phyloP scores from a whole-genome alignment of 257 asterid species.

The Linaria vulgaris region DNA sequence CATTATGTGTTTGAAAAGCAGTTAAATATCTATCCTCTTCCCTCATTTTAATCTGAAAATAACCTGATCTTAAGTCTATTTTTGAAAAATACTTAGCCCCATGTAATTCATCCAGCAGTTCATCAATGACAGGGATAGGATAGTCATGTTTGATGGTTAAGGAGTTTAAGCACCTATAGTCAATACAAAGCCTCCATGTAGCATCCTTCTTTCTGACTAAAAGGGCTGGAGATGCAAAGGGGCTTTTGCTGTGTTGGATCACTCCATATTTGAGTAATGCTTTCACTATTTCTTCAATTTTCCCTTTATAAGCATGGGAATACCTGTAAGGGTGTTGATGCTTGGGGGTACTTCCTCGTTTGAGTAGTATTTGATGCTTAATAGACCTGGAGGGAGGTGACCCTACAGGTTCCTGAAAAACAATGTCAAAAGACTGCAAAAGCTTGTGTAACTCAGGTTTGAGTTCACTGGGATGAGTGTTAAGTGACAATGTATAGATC shows the following conservation, averaged over 20 bases:
- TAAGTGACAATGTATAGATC: too few relatives aligned
- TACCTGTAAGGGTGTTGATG: not conserved
- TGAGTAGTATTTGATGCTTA: too few relatives aligned
- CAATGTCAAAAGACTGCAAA: too few relatives aligned
- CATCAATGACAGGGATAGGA: too few relatives aligned
- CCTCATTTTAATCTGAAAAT: constrained; percentile 13
- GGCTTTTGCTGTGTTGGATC: not conserved
- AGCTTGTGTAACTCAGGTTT: too few relatives aligned
- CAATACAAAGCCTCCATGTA: not conserved
- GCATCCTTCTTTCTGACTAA: constrained; percentile 17
- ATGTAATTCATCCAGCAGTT: too few relatives aligned
- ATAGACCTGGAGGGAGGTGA: too few relatives aligned
- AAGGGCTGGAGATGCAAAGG: not conserved
- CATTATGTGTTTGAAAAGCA: not conserved
- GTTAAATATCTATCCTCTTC: not conserved
- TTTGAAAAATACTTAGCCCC: too few relatives aligned
- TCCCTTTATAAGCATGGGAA: not conserved
- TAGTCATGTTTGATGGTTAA: constrained; percentile 13
- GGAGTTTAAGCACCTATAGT: not conserved
- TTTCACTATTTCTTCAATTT: not conserved
- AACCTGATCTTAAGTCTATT: constrained; percentile 14
- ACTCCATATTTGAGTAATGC: not conserved
- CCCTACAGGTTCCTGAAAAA: too few relatives aligned
- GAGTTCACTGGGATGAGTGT: too few relatives aligned
- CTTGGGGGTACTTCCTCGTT: too few relatives aligned